Evolutionary conservation across 2,329 filamentous ascomycete genomes (phyloP).

Genomic region (Colletotrichum liriopes): DNA sequence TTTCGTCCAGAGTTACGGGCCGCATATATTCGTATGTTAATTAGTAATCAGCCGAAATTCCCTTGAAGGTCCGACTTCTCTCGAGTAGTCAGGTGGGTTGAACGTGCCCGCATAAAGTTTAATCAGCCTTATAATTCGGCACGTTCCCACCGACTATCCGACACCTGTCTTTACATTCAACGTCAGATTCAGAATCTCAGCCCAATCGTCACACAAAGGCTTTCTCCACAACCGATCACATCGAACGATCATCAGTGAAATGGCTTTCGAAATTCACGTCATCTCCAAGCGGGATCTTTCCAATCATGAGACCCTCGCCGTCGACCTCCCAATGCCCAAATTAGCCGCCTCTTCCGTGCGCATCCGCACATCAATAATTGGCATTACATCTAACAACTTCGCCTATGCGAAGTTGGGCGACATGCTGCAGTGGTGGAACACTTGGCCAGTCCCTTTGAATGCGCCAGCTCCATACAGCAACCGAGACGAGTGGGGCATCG

Average conservation of each 20-base stretch:
- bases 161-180: neutral
- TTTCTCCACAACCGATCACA: no score
- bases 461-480: constrained; percentile 55
- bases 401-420: constrained; percentile 52
- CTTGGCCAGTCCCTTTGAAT: constrained; percentile 58
- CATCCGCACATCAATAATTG: constrained; percentile 49
- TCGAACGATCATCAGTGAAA: neutral
- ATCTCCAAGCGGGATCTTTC: constrained; percentile 49
- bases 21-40: no score
- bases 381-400: constrained; percentile 54
- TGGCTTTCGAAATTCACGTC: constrained; percentile 47
- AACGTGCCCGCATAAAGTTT: neutral
- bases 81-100: neutral
- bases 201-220: no score
- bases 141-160: neutral
- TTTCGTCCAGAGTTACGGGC: neutral
- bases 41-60: neutral
- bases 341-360: constrained; percentile 50
- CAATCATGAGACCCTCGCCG: constrained; percentile 44
- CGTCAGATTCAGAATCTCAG: neutral
- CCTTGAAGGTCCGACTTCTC: neutral
- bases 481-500: constrained; percentile 58
- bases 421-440: constrained; percentile 57
- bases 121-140: neutral
- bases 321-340: constrained; percentile 20